These are phyloP conservation scores for Ogataea hybrid DNA, from an alignment of 1,139 yeast genomes.

Conservation along the genomic window DNA sequence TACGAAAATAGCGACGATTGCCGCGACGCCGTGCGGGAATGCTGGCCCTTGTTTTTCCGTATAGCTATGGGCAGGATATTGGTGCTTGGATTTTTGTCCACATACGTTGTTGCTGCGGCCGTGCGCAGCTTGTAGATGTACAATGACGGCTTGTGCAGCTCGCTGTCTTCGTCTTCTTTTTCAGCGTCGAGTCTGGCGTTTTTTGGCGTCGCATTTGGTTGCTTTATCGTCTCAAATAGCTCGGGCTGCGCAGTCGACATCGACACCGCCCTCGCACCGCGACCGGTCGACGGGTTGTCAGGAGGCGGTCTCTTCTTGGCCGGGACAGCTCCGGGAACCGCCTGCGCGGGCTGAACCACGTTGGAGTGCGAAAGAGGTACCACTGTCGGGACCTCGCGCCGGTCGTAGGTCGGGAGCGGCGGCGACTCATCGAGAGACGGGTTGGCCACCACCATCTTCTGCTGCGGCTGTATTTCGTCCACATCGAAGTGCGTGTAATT, in stretches of 20 bases:
- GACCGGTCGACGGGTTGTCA: slow-evolving; percentile 32
- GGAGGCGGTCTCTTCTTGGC: slow-evolving; percentile 36
- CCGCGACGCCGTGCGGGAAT: slow-evolving; percentile 27
- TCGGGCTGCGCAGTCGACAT: slow-evolving; percentile 32
- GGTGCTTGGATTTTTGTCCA: slow-evolving; percentile 43
- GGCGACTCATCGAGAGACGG: slow-evolving; percentile 12
- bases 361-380: slow-evolving; percentile 43
- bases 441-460: slow-evolving; percentile 24
- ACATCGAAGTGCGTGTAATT: slow-evolving; percentile 27
- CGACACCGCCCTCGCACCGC: slow-evolving; percentile 36
- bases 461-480: slow-evolving; percentile 11
- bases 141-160: slow-evolving; percentile 44
- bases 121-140: slow-evolving; percentile 56
- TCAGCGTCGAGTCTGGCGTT: slow-evolving; percentile 1
- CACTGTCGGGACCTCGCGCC: slow-evolving; percentile 50
- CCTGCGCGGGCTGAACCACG: slow-evolving; percentile 20
- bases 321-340: slow-evolving; percentile 6
- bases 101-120: slow-evolving; percentile 51
- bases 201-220: neutral
- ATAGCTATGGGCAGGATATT: slow-evolving; percentile 70
- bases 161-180: neutral
- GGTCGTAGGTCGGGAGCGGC: slow-evolving; percentile 30
- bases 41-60: slow-evolving; percentile 24
- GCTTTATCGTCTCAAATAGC: slow-evolving; percentile 21
- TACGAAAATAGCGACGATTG: slow-evolving; percentile 36